Percentiles rank a stretch among this genome's conserved stretches.
phyloP scores from a whole-genome alignment of 208 protist genomes.

The Leptomonas seymouri region DNA sequence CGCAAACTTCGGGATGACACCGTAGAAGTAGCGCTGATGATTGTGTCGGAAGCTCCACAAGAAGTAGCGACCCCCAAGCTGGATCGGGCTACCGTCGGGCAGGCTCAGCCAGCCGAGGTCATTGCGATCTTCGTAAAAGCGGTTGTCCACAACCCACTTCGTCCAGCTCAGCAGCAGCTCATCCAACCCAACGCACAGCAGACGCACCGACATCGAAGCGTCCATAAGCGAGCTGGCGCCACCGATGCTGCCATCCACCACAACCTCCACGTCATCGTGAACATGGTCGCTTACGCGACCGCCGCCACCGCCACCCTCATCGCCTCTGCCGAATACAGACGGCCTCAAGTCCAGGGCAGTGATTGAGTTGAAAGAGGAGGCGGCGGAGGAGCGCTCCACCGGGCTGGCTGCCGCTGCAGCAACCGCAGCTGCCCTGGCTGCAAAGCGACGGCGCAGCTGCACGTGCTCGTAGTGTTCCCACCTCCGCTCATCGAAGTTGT shows the following conservation, averaged over 20 bases:
- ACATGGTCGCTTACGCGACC: background rate
- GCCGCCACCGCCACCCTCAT: background rate
- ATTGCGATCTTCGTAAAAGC: conserved; percentile 52
- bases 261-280: background rate
- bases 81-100: conserved; percentile 31
- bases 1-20: conserved; percentile 67
- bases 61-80: conserved; percentile 53
- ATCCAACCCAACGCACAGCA: conserved; percentile 46
- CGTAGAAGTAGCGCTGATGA: conserved; percentile 60
- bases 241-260: conserved; percentile 10
- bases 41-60: conserved; percentile 67
- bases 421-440: conserved; percentile 12
- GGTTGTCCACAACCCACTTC: conserved; percentile 52
- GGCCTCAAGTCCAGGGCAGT: conserved; percentile 10
- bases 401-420: conserved; percentile 24
- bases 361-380: conserved; percentile 17
- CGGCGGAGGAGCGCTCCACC: conserved; percentile 5
- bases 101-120: conserved; percentile 51
- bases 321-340: background rate
- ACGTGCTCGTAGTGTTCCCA: conserved; percentile 65
- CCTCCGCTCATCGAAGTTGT: conserved; percentile 32
- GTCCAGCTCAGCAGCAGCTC: conserved; percentile 60
- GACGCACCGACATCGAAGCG: conserved; percentile 35
- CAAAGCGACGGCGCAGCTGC: conserved; percentile 41
- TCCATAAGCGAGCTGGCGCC: conserved; percentile 12